These are phyloP conservation scores for Magnaporthiopsis poae DNA, from an alignment of 2,329 filamentous ascomycete genomes.

Conservation along the genomic window DNA sequence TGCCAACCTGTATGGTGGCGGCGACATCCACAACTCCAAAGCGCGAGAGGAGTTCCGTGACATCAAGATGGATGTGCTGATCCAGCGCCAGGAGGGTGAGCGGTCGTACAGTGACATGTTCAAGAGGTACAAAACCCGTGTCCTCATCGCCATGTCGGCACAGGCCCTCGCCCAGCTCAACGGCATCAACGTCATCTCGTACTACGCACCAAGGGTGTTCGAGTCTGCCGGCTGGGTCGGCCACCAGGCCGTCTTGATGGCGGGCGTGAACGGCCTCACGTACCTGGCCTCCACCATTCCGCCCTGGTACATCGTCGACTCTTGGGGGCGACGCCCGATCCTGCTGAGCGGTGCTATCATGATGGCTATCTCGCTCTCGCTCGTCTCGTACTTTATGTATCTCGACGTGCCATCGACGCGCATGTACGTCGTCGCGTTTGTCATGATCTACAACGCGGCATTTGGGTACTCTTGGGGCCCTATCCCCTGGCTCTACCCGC, in stretches of 20 bases:
- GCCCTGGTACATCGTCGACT: slow-evolving; percentile 93
- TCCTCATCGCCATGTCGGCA: slow-evolving; percentile 97
- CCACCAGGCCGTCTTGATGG: slow-evolving; percentile 88
- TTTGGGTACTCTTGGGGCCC: slow-evolving; percentile 95
- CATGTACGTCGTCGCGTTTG: slow-evolving; percentile 78
- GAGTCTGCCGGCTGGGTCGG: slow-evolving; percentile 94
- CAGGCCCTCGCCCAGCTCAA: slow-evolving; percentile 93
- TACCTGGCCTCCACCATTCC: slow-evolving; percentile 89
- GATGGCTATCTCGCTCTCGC: slow-evolving; percentile 79
- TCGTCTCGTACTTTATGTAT: slow-evolving; percentile 92
- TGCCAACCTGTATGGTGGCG: slow-evolving; percentile 89
- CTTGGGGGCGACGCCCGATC: slow-evolving; percentile 80
- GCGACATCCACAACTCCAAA: slow-evolving; percentile 86
- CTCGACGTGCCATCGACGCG: slow-evolving; percentile 72
- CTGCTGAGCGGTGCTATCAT: slow-evolving; percentile 78
- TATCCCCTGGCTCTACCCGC: slow-evolving; percentile 95
- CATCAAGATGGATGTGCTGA: slow-evolving; percentile 94
- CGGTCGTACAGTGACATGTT: slow-evolving; percentile 91
- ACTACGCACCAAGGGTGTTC: slow-evolving; percentile 93
- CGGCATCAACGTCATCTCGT: slow-evolving; percentile 98
- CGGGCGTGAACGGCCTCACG: slow-evolving; percentile 79
- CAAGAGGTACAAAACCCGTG: slow-evolving; percentile 76
- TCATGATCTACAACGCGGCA: slow-evolving; percentile 96
- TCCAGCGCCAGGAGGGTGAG: slow-evolving; percentile 90
- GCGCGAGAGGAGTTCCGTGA: slow-evolving; percentile 93